Conservation (phyloP, 2,329 filamentous ascomycete genomes). For the Aspergillus fumigatiaffinis region DNA sequence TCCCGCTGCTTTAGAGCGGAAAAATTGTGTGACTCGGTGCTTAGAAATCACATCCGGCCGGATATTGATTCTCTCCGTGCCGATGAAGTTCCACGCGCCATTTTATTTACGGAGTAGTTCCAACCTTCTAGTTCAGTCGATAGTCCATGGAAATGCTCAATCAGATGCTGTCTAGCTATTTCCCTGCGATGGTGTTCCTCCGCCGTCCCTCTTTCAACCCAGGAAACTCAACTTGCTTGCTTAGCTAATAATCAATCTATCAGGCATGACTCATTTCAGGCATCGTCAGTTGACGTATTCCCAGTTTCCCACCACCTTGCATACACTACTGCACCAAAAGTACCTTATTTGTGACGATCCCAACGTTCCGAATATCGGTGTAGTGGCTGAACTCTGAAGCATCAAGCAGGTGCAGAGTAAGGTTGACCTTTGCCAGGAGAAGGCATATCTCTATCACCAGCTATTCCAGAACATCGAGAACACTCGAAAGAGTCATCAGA, state of each 20-base stretch:
- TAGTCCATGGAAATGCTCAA: background rate
- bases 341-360: background rate
- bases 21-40: background rate
- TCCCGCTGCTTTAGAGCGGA: background rate
- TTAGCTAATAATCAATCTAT: background rate
- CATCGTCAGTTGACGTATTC: background rate
- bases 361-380: background rate
- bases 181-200: too few relatives aligned
- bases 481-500: background rate
- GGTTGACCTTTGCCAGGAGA: too few relatives aligned
- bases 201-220: background rate
- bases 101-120: background rate
- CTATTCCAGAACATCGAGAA: background rate
- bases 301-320: background rate
- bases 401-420: background rate
- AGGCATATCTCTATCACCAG: background rate
- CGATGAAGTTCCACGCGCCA: background rate
- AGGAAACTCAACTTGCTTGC: background rate
- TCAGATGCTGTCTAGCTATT: too few relatives aligned
- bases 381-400: background rate
- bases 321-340: background rate
- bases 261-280: background rate
- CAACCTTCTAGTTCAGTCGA: background rate
- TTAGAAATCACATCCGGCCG: background rate
- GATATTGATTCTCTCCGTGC: background rate